phyloP scores from a whole-genome alignment of 2,329 filamentous ascomycete genomes.

The Trichoderma atroviride region DNA sequence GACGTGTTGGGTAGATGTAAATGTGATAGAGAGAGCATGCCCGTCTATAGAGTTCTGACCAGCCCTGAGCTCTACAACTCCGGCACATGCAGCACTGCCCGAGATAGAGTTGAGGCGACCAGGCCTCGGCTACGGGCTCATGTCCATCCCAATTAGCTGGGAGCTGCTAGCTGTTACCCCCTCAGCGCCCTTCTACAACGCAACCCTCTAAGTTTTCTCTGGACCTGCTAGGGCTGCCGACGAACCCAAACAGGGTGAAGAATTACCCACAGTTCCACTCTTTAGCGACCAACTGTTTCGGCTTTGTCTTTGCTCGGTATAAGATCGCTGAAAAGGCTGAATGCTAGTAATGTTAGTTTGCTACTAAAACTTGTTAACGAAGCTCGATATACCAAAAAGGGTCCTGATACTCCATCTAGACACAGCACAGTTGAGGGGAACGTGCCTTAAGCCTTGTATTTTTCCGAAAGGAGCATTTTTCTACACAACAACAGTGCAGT shows the following conservation, averaged over 20 bases:
- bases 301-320: not conserved
- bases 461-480: no score
- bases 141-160: conserved; percentile 4
- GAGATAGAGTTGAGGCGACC: not conserved
- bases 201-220: not conserved
- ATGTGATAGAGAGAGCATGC: not conserved
- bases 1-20: not conserved
- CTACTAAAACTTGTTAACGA: not conserved
- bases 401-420: not conserved
- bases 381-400: not conserved
- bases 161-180: not conserved
- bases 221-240: not conserved
- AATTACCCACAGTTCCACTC: not conserved
- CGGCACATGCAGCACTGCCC: not conserved
- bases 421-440: not conserved
- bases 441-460: not conserved
- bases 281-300: not conserved
- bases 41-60: not conserved
- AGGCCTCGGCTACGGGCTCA: not conserved
- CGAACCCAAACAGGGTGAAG: not conserved
- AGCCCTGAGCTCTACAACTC: not conserved
- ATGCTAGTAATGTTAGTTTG: not conserved
- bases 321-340: not conserved
- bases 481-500: not conserved
- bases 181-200: not conserved